Base-by-base conservation (phyloP, 169 alveolate genomes). In the Plasmodium coatneyi region DNA sequence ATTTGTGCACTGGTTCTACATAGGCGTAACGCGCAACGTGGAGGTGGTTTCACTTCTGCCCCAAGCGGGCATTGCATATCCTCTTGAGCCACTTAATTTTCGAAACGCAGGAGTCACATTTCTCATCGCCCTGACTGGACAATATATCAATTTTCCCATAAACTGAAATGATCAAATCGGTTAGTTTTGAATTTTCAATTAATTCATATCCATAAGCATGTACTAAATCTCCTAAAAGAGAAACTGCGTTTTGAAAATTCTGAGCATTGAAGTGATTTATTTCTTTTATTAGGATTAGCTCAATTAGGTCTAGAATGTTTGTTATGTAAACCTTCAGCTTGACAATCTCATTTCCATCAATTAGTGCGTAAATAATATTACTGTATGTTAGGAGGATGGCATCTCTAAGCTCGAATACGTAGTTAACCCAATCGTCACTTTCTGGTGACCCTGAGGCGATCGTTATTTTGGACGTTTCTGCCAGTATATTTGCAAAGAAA, bases 401-500 rank as follows among this genome's bases (percentile, higher is more conserved):
- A 84, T 97, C 99, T 43, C 98, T 96, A 32, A 98, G 97, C 81
- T 97, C 98, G 76, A 97, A 97, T 83, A 98, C 96, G 92, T 97
- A 98, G 96, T 96, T 96, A 43, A 97, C 86, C 99, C 99, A 98
- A 80, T 98, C 99, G 86, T 97, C 99, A 95, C 96, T 98, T 60
- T 96, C 98, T 43, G 95, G 92, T 5, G 99, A 98, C 30, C 98
- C 99, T 78, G 97, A 96, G 16, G 95, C 98, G 80, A 95, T 96
- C 28, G 97, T 92, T 12, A 98, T 97, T 79, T 93, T 84, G 7
- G 99, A 97, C 9, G 99, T 98, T 86, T 97, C 98, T 74, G 95
- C 96, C 66, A 98, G 95, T 46, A 98, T 80, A 79, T 95, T 96
- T 93, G 97, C 95, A 56, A 98, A 91, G 81, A 96, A 95, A 72